Base-by-base conservation (phyloP, 176 grass and related monocot genomes). In the Cenchrus fungigraminus region DNA sequence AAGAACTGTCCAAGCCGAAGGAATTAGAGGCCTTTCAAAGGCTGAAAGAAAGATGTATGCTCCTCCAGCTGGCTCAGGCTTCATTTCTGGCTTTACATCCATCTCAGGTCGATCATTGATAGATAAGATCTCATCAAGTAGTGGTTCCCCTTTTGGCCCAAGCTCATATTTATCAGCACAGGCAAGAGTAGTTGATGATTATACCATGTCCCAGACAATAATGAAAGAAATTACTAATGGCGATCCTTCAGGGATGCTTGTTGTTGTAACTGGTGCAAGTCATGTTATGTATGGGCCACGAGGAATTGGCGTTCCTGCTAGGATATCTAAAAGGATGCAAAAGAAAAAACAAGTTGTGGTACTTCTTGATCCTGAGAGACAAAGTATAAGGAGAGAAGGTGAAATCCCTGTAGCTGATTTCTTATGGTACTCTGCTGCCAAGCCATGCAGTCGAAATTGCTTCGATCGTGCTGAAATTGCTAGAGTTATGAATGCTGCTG, bases 401-500 rank as follows among this genome's bases (percentile, higher is more conserved):
- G 97, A 99, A 93, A 92, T 96, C 14, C 93, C 97, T 56, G 70
- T 94, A 63, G 93, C 91, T 78, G 97, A 99, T 91, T 88, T 99
- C 80, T 80, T 99, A 55, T 99, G 97, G 93, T 99, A 99, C 68
- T 95, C 97, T 71, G 97, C 97, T 85, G 91, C 91, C 65, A 99
- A 96, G 79, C 87, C 91, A 84, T 99, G 97, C 85, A 96, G 79
- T 78, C 66, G 93, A 89, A 99, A 99, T 94, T 99, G 97, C 84
- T 99, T 99, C 61, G 97, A 99, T 84, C 93, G 91, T 84, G 97
- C 93, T 79, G 97, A 99, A 86, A 99, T 99, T 53, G 90, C 97
- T 79, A 85, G 93, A 85, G 91, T 99, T 75, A 99, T 99, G 97
- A 98, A 99, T 91, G 97, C 91, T 57, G 93, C 93, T 86, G 93